phyloP scores from a whole-genome alignment of 2,329 filamentous ascomycete species.

The Hymenoscyphus linearis region DNA sequence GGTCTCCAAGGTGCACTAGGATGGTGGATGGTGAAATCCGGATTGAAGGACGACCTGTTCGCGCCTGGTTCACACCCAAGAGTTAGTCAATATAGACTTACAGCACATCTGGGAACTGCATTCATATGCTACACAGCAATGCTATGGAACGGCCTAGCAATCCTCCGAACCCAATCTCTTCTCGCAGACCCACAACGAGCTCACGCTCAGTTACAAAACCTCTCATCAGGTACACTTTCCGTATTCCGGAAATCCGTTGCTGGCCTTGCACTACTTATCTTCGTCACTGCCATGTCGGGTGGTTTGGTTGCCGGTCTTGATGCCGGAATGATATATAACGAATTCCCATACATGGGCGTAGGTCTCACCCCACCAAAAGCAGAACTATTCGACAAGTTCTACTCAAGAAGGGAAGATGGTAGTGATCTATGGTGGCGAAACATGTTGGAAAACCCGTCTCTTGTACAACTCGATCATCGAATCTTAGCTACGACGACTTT shows the following conservation, averaged over 20 bases:
- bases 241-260: slow-evolving; percentile 69
- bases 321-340: slow-evolving; percentile 96
- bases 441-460: slow-evolving; percentile 91
- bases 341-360: slow-evolving; percentile 92
- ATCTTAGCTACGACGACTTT: slow-evolving; percentile 89
- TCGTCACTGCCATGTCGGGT: slow-evolving; percentile 87
- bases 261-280: slow-evolving; percentile 70
- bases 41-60: slow-evolving; percentile 92
- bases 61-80: slow-evolving; percentile 84
- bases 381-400: slow-evolving; percentile 82
- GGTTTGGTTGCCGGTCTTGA: slow-evolving; percentile 92
- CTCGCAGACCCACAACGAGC: slow-evolving; percentile 62
- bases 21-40: slow-evolving; percentile 99
- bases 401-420: slow-evolving; percentile 70
- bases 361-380: slow-evolving; percentile 74
- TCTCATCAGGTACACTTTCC: slow-evolving; percentile 63
- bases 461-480: slow-evolving; percentile 93
- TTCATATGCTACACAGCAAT: slow-evolving; percentile 93
- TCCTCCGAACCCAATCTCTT: slow-evolving; percentile 72
- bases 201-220: slow-evolving; percentile 51
- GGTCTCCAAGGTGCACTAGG: slow-evolving; percentile 93
- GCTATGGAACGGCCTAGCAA: slow-evolving; percentile 80
- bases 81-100: slow-evolving; percentile 89
- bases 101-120: slow-evolving; percentile 82
- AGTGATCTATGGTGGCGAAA: slow-evolving; percentile 95